Conservation (phyloP, 2,329 filamentous ascomycete species). For the Sclerotinia nivalis region DNA sequence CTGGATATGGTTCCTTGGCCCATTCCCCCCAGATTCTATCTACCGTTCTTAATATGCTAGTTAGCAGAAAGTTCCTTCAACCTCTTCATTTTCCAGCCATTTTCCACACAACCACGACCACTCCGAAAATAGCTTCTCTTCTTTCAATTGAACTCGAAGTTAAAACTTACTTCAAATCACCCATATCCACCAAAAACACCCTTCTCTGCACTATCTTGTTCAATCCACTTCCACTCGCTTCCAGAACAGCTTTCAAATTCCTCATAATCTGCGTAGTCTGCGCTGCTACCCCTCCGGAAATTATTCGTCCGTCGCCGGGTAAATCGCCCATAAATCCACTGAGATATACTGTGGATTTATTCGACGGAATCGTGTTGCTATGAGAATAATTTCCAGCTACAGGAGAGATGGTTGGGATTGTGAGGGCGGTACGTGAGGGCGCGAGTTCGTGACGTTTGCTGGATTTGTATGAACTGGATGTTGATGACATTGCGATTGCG, state of each 20-base stretch:
- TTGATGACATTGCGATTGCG: constrained; percentile 8
- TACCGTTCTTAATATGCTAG: background rate
- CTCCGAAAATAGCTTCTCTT: too few relatives aligned
- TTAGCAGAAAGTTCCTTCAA: background rate
- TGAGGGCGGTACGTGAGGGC: constrained; percentile 8
- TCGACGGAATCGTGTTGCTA: background rate
- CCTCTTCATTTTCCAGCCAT: background rate
- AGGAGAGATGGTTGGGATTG: constrained; percentile 13
- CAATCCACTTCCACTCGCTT: constrained; percentile 14
- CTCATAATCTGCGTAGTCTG: constrained; percentile 21
- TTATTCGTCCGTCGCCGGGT: constrained; percentile 13
- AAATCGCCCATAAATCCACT: constrained; percentile 19
- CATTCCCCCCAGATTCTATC: constrained; percentile 22
- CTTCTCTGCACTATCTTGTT: constrained; percentile 20
- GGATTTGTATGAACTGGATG: constrained; percentile 5
- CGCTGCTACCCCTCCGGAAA: constrained; percentile 5
- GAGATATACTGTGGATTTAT: constrained; percentile 15
- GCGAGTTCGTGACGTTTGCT: constrained; percentile 6
- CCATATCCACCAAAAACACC: constrained; percentile 17
- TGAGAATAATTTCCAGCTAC: constrained; percentile 15
- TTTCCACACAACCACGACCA: background rate
- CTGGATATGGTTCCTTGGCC: constrained; percentile 20
- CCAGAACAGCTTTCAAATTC: constrained; percentile 18
- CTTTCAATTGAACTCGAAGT: background rate
- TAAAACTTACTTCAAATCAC: constrained; percentile 20